Conservation (phyloP, 441 rosid species). For the Isatis lusitanica region DNA sequence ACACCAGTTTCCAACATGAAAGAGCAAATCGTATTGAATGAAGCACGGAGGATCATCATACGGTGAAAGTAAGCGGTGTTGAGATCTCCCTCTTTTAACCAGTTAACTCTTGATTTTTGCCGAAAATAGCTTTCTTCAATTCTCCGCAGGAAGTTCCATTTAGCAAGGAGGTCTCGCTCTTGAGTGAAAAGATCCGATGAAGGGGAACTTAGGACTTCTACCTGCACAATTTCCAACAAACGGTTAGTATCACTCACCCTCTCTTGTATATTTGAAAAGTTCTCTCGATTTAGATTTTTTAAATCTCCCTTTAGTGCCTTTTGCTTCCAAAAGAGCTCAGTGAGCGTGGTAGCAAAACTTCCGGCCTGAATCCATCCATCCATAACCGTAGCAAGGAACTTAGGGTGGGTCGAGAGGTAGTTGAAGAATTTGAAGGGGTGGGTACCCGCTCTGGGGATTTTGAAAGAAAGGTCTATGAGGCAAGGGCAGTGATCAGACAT, state of each 20-base stretch:
- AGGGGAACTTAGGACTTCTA: too few species aligned
- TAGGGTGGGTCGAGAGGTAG: background rate
- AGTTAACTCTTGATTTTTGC: too few species aligned
- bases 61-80: too few species aligned
- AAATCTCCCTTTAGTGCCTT: background rate
- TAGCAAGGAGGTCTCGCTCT: too few species aligned
- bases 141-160: too few species aligned
- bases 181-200: too few species aligned
- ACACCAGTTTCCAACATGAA: too few species aligned
- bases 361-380: background rate
- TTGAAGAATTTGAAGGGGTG: background rate
- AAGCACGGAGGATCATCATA: too few species aligned
- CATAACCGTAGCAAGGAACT: background rate
- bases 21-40: too few species aligned
- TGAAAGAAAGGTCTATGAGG: fast-evolving
- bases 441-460: background rate
- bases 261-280: background rate
- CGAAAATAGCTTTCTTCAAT: too few species aligned
- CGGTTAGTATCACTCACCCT: background rate
- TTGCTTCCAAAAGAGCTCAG: background rate
- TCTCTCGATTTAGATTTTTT: background rate
- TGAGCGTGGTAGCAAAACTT: too few species aligned
- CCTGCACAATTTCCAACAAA: background rate
- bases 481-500: background rate
- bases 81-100: too few species aligned